Evolutionary conservation across 371 early-diverging fungal genomes (phyloP), one percentile per base, ranked within the genome.

Genomic region (Mortierella sp.): DNA sequence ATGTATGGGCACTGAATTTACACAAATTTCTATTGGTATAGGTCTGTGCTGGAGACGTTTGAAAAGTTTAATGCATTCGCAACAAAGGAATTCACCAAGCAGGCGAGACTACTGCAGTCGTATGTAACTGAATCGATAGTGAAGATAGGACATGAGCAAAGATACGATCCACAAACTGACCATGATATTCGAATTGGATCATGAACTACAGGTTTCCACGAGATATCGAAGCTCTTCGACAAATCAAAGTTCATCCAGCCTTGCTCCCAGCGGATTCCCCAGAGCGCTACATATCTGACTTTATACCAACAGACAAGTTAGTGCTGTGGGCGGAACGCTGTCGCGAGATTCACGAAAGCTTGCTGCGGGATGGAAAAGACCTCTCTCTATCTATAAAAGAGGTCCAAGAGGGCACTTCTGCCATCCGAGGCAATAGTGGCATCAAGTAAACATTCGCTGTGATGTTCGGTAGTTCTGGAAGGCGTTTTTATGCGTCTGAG

Each of bases 1-100:
- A 20, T 39, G 32, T 6, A 24, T 22, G 16, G 3, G 18, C 6
- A 22, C 18, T 55, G 58, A 10, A 51, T 28, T 30, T 47, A 6
- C 35, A 43, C 20, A n/a, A 32, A 35, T 51, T 35, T 54, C 52
- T 8, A 16, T 43, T 32, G 18, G 12, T 40, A 16, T 73, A 85
- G 85, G 43, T 85, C 85, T 26, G 75, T 85, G 16, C 61, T 80
- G 6, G 84, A 85, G 40, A 80, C 81, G 6, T 84, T 73, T 66
- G 80, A 85, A 60, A 84, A 70, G 39, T 79, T 85, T 63, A 72
- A 85, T 45, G 66, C 63, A 0, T 71, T 80, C 37, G 80, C 85
- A 5, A 73, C 73, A 28, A 85, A 79, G 57, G 85, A 85, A 45
- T 64, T 85, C 14, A 55, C 74, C n/a, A 80, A 84, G 32, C 84